Evolutionary conservation across 2,329 filamentous ascomycete genomes (phyloP).

Genomic region (Dactylellina drechsleri): DNA sequence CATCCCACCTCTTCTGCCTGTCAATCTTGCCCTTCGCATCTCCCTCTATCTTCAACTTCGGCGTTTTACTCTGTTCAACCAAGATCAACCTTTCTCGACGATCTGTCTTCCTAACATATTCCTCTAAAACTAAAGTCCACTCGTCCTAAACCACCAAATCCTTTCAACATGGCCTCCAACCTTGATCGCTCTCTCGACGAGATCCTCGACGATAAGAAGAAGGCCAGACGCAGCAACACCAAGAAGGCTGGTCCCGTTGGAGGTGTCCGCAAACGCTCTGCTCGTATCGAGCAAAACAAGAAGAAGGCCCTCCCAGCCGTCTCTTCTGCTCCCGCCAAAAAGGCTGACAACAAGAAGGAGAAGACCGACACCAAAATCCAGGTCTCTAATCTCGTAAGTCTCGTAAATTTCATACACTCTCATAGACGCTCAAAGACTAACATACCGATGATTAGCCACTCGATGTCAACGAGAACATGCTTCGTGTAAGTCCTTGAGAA

Average conservation of each 20-base stretch:
- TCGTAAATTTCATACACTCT: slow-evolving; percentile 24
- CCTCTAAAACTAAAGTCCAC: slow-evolving; percentile 19
- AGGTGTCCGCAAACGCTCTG: slow-evolving; percentile 64
- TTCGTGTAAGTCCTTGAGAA: slow-evolving; percentile 92
- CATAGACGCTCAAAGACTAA: slow-evolving; percentile 40
- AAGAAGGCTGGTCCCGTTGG: slow-evolving; percentile 73
- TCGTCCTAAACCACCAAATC: slow-evolving; percentile 1
- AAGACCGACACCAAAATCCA: slow-evolving; percentile 92
- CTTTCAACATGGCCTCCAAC: slow-evolving; percentile 82
- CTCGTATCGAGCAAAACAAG: slow-evolving; percentile 57
- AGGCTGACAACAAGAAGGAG: slow-evolving; percentile 70
- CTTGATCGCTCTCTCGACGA: slow-evolving; percentile 97
- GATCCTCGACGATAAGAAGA: slow-evolving; percentile 79
- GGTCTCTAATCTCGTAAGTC: slow-evolving; percentile 94
- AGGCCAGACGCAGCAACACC: slow-evolving; percentile 56
- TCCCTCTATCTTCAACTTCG: not conserved
- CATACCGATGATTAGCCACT: slow-evolving; percentile 73
- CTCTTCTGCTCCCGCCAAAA: slow-evolving; percentile 71
- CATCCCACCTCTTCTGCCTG: slow-evolving; percentile 20
- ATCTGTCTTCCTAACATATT: slow-evolving; percentile 34
- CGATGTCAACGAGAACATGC: slow-evolving; percentile 95
- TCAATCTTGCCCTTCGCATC: slow-evolving; percentile 13
- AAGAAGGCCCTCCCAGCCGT: slow-evolving; percentile 57
- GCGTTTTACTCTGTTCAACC: not conserved
- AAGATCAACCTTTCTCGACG: not conserved